These are phyloP conservation scores for Phoma sp. DNA, from an alignment of 2,329 filamentous ascomycete genomes.

Conservation along the genomic window DNA sequence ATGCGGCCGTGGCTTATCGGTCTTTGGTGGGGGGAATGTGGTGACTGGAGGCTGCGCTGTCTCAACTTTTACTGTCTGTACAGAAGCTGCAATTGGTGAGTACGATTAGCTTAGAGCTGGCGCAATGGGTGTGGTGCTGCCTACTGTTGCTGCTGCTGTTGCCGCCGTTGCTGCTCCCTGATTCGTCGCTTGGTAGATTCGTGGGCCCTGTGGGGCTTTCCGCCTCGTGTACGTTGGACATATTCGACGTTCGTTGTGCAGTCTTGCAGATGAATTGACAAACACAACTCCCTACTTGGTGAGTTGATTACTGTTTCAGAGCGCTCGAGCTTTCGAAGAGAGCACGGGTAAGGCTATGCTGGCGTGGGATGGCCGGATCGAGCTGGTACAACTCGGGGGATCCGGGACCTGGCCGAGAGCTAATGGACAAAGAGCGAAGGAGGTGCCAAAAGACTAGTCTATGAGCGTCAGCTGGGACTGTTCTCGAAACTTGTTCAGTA, in stretches of 20 bases:
- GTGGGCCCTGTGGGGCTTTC: slow-evolving; percentile 34
- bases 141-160: slow-evolving; percentile 45
- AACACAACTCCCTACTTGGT: not conserved
- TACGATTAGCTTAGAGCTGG: slow-evolving; percentile 25
- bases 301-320: not conserved
- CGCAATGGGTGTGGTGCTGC: slow-evolving; percentile 14
- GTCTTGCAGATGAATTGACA: not conserved
- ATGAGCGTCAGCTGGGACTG: slow-evolving; percentile 2
- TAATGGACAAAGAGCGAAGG: slow-evolving; percentile 8
- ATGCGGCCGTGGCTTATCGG: slow-evolving; percentile 95
- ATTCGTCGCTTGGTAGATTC: slow-evolving; percentile 38
- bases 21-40: slow-evolving; percentile 82
- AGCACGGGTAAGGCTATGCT: slow-evolving; percentile 1
- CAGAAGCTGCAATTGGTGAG: slow-evolving; percentile 32
- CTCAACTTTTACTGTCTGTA: slow-evolving; percentile 41
- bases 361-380: slow-evolving; percentile 6
- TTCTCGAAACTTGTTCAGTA: not conserved
- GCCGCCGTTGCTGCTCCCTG: slow-evolving; percentile 31
- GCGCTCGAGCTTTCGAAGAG: not conserved
- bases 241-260: not conserved
- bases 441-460: not conserved
- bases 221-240: slow-evolving; percentile 10
- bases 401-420: slow-evolving; percentile 22
- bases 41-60: slow-evolving; percentile 31
- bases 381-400: slow-evolving; percentile 20